These are phyloP conservation scores for Globisporangium recalcitrans DNA, from an alignment of 352 stramenopile species.

Conservation along the genomic window DNA sequence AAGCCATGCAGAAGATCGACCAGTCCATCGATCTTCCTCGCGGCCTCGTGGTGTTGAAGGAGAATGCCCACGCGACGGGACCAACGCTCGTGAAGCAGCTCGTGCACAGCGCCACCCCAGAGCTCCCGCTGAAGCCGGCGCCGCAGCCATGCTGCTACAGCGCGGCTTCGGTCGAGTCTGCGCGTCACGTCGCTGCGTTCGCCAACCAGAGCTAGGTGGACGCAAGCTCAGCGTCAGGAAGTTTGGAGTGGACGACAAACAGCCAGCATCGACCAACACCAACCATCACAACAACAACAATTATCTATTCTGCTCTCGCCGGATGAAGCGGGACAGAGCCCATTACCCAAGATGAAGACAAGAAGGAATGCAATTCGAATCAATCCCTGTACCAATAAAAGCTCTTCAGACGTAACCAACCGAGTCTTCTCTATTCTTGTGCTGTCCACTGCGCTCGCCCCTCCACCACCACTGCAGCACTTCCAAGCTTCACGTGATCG, in stretches of 20 bases:
- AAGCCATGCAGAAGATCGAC: conserved; percentile 51
- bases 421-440: neutral
- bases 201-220: conserved; percentile 11
- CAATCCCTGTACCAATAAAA: conserved; percentile 9
- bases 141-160: conserved; percentile 27
- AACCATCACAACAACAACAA: neutral
- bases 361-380: neutral
- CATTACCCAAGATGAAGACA: neutral
- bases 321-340: conserved; percentile 1
- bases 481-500: neutral
- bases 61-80: conserved; percentile 37
- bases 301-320: conserved; percentile 12
- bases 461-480: neutral
- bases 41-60: conserved; percentile 33
- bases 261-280: too few relatives aligned
- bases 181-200: conserved; percentile 20
- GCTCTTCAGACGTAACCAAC: conserved; percentile 1
- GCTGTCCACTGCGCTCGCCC: neutral
- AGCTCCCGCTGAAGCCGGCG: conserved; percentile 27
- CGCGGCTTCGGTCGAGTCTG: conserved; percentile 23
- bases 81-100: conserved; percentile 42
- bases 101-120: conserved; percentile 30
- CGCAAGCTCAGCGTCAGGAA: neutral
- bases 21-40: conserved; percentile 37
- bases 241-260: neutral